A percentile compares a stretch with the other conserved stretches of the same genome.
These are phyloP conservation scores for Geosmithia putterillii DNA, from an alignment of 2,329 filamentous ascomycete genomes.

Conservation along the genomic window DNA sequence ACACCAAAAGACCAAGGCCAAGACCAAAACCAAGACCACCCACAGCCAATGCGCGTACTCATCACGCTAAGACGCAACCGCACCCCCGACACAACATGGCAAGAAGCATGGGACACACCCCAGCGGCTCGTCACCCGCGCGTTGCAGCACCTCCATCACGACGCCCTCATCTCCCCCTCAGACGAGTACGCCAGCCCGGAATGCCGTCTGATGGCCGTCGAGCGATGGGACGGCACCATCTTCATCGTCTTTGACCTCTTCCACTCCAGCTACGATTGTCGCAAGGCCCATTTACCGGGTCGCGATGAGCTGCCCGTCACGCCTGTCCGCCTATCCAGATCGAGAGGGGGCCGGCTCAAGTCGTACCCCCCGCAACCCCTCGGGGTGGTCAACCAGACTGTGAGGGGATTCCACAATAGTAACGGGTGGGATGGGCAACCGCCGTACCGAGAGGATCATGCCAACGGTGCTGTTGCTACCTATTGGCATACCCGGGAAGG, in stretches of 20 bases:
- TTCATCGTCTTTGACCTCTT: slow-evolving; percentile 4
- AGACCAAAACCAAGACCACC: too few relatives aligned
- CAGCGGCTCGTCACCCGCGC: slow-evolving; percentile 1
- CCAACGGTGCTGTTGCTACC: too few relatives aligned
- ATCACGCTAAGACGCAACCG: not conserved
- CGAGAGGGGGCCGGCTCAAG: too few relatives aligned
- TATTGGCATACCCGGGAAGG: too few relatives aligned
- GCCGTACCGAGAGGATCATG: too few relatives aligned
- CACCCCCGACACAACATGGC: not conserved
- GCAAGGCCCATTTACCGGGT: slow-evolving; percentile 1
- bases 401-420: too few relatives aligned
- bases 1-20: too few relatives aligned
- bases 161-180: slow-evolving; percentile 1
- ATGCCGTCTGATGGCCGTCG: slow-evolving; percentile 2
- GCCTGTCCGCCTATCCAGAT: not conserved
- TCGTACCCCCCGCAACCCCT: too few relatives aligned
- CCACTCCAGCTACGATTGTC: slow-evolving; percentile 1
- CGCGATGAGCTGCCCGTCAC: slow-evolving; percentile 2
- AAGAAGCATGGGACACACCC: slow-evolving; percentile 2
- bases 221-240: slow-evolving; percentile 1
- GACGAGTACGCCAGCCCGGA: slow-evolving; percentile 1
- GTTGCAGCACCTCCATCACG: slow-evolving; percentile 1
- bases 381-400: too few relatives aligned
- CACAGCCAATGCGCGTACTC: slow-evolving; percentile 1
- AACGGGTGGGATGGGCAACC: too few relatives aligned